Evolutionary conservation across 352 stramenopile genomes (phyloP), one percentile per base, ranked within the genome.

Genomic region (Heterotrichella gracilis): DNA sequence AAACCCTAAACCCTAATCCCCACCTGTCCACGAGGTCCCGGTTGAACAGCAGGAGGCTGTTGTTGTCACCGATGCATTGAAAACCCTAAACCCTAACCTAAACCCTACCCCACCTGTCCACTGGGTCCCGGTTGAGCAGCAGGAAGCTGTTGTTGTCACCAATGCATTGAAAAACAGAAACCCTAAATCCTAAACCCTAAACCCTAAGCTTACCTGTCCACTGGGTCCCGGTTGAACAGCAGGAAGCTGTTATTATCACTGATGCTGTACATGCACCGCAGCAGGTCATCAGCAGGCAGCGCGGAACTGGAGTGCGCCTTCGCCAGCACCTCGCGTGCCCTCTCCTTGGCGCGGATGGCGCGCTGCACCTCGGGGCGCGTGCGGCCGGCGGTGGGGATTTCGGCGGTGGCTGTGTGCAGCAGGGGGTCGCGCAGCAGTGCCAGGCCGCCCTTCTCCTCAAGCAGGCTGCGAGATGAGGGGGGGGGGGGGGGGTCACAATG

Each of bases 21-120:
- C n/a, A n/a, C n/a, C n/a, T 86, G 73, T 95, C 87, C 72, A 95
- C 94, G 25, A 88, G 89, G 71, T 95, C 84, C 24, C 88, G 85
- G 75, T 96, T 92, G 71, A 88, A 94, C 76, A 95, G 95, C 67
- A 96, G 75, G 75, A 95, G 92, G 66, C 88, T 93, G 74, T 94
- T 89, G 78, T 95, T 95, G 77, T 95, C 88, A 22, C 84, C 85
- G 71, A 95, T 94, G 53, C 82, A n/a, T n/a, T n/a, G n/a, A n/a
- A n/a, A n/a, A n/a, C n/a, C n/a, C n/a, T n/a, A n/a, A n/a, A n/a
- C n/a, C n/a, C n/a, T n/a, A n/a, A n/a, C n/a, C n/a, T n/a, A n/a
- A n/a, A n/a, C n/a, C n/a, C n/a, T n/a, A n/a, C n/a, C n/a, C n/a
- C n/a, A n/a, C n/a, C n/a, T n/a, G n/a, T n/a, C n/a, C n/a, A n/a